Conservation (phyloP, 441 rosid species). For the Euphorbia schlechtendalii region DNA sequence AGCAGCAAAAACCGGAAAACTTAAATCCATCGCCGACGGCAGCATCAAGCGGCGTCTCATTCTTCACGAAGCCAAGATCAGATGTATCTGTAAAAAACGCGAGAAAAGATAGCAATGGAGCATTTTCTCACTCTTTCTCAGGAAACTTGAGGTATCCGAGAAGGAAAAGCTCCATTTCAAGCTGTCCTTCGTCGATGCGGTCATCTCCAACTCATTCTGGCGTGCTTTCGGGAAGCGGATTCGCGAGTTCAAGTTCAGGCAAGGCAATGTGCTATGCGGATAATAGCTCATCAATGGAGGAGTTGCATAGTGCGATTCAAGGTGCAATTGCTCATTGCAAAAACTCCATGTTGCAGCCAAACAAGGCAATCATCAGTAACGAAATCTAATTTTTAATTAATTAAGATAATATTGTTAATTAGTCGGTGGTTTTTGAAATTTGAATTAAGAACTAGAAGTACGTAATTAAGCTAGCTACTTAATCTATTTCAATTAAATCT, state of each 20-base stretch:
- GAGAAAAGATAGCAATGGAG: slow-evolving; percentile 26
- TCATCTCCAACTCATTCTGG: slow-evolving; percentile 94
- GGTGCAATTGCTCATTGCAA: slow-evolving; percentile 95
- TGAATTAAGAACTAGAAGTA: not conserved
- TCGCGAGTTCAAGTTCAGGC: slow-evolving; percentile 4
- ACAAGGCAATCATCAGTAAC: slow-evolving; percentile 39
- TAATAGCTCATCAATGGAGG: slow-evolving; percentile 65
- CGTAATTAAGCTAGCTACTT: not conserved
- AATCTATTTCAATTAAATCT: too few species aligned
- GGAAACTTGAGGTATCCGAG: slow-evolving; percentile 72
- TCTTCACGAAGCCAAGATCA: slow-evolving; percentile 20
- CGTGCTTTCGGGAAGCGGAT: slow-evolving; percentile 40
- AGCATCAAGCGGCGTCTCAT: slow-evolving; percentile 19
- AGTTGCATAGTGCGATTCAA: slow-evolving; percentile 83
- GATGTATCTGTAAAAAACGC: slow-evolving; percentile 27
- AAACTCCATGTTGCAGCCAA: slow-evolving; percentile 59
- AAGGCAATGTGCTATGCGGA: slow-evolving; percentile 18
- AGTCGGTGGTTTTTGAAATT: not conserved
- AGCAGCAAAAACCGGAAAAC: slow-evolving; percentile 30
- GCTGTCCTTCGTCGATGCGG: slow-evolving; percentile 93
- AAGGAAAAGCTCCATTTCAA: slow-evolving; percentile 54
- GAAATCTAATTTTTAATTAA: slow-evolving; percentile 27
- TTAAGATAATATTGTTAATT: not conserved
- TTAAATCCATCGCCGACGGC: slow-evolving; percentile 4
- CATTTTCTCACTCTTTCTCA: slow-evolving; percentile 66